Conservation (phyloP, 1,284 basidiomycete genomes). For the Moniliella sp. region DNA sequence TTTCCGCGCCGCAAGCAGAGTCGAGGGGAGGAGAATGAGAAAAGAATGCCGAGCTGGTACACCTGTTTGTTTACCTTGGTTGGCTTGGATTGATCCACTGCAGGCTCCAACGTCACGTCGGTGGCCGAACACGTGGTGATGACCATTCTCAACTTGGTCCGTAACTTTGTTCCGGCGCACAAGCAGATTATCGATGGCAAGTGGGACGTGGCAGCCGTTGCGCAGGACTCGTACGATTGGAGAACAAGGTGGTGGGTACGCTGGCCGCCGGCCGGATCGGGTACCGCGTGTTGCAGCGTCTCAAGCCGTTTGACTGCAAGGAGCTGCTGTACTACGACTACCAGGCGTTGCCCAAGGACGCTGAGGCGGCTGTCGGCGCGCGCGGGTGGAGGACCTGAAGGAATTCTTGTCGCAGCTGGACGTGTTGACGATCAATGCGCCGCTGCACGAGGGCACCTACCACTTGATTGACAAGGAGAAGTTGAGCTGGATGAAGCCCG, state of each 20-base stretch:
- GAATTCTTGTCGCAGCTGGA: slow-evolving; percentile 61
- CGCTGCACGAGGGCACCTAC: slow-evolving; percentile 65
- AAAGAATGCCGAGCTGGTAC: no score
- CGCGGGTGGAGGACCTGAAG: slow-evolving; percentile 62
- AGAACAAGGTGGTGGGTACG: slow-evolving; percentile 55
- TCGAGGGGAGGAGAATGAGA: no score
- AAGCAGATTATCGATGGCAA: slow-evolving; percentile 10
- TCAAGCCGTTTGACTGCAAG: slow-evolving; percentile 68
- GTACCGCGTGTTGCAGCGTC: slow-evolving; percentile 51
- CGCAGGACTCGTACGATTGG: slow-evolving; percentile 49
- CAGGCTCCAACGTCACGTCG: slow-evolving; percentile 49
- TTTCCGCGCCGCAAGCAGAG: no score
- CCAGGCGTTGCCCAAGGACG: slow-evolving; percentile 49
- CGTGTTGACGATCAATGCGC: slow-evolving; percentile 69
- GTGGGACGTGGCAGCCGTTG: slow-evolving; percentile 31
- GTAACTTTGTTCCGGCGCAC: slow-evolving; percentile 64
- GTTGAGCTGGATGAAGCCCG: slow-evolving; percentile 69
- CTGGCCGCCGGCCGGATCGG: slow-evolving; percentile 44
- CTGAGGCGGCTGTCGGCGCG: slow-evolving; percentile 49
- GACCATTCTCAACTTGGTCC: slow-evolving; percentile 60
- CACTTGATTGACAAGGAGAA: slow-evolving; percentile 50
- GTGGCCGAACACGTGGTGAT: slow-evolving; percentile 75
- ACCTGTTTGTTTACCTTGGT: no score
- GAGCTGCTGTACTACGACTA: slow-evolving; percentile 88
- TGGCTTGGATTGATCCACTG: no score